phyloP scores from a whole-genome alignment of 352 stramenopile genomes.

The Phytophthora vignae region DNA sequence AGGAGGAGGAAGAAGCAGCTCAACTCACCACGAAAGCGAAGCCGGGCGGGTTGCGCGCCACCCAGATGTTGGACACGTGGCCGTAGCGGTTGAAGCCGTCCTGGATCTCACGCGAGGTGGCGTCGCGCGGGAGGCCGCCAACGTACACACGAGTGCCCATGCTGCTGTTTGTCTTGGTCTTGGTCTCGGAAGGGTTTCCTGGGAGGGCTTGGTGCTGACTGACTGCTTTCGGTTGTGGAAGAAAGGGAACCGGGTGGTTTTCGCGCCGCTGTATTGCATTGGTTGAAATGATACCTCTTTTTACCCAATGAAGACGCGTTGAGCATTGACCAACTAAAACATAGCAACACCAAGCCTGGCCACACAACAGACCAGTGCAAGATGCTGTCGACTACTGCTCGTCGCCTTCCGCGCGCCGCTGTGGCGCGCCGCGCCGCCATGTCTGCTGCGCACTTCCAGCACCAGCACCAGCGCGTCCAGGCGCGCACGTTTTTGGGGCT shows the following conservation, averaged over 20 bases:
- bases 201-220: slow-evolving; percentile 18
- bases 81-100: slow-evolving; percentile 87
- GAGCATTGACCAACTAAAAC: background rate
- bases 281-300: background rate
- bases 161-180: slow-evolving; percentile 32
- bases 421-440: slow-evolving; percentile 19
- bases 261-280: background rate
- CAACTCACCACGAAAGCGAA: slow-evolving; percentile 92
- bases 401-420: slow-evolving; percentile 33
- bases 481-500: slow-evolving; percentile 69
- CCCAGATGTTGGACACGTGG: slow-evolving; percentile 89
- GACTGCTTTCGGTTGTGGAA: slow-evolving; percentile 41
- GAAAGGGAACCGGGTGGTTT: background rate
- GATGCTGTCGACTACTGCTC: slow-evolving; percentile 39
- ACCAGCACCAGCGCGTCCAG: slow-evolving; percentile 32
- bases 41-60: slow-evolving; percentile 86
- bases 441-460: background rate
- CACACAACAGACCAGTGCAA: slow-evolving; percentile 15
- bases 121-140: slow-evolving; percentile 81
- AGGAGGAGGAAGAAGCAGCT: slow-evolving; percentile 27
- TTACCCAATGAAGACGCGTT: background rate
- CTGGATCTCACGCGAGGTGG: slow-evolving; percentile 83
- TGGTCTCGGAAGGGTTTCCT: slow-evolving; percentile 13
- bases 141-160: slow-evolving; percentile 89
- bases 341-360: background rate